Evolutionary conservation across 2,329 filamentous ascomycete species (phyloP), one percentile per base, ranked within the genome.

Genomic region (Parastagonospora avenae): DNA sequence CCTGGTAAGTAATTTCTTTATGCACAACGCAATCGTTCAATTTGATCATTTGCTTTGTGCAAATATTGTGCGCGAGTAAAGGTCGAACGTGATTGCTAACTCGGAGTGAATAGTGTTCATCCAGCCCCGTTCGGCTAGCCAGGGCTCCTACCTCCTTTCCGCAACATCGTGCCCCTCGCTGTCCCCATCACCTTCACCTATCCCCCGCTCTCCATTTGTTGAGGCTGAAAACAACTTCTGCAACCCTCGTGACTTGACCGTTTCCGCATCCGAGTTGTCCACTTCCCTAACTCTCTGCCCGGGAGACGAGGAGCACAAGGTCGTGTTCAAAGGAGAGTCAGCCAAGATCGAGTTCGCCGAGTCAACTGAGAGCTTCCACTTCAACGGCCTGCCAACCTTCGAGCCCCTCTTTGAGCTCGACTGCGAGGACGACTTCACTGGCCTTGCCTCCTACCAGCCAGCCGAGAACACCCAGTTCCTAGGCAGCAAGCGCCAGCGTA

Each of bases 371-470:
- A 42, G 63, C 12, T 67, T 66, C 48, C 75, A 80, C 62, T 78
- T 82, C 60, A 74, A 77, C 49, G 83, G 83, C 19, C 81, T 94
- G 28, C 87, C 89, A 24, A 80, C 82, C 8, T 95, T 96, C 63
- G 90, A 95, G 73, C 89, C 91, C 60, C 85, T 95, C 61, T 94
- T 92, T 19, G 92, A 96, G 66, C 82, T 96, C 49, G 92, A 96
- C 72, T 92, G 90, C 1, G 92, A 96, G 66, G 91, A 95, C 82
- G 91, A 94, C 71, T 91, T 95, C 66, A 87, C 85, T 71, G 83
- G 84, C 48, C 82, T 95, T 8, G 86, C 91, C 58, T 85, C 90
- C 67, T 88, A 92, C 60, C 80, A 83, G 55, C 72, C 80, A 15
- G 76, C 79, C 33, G 77, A 82, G 42, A 86, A 87, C 73, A 77